Conservation (phyloP, 2,329 filamentous ascomycete genomes). For the Phialemoniopsis sp. region DNA sequence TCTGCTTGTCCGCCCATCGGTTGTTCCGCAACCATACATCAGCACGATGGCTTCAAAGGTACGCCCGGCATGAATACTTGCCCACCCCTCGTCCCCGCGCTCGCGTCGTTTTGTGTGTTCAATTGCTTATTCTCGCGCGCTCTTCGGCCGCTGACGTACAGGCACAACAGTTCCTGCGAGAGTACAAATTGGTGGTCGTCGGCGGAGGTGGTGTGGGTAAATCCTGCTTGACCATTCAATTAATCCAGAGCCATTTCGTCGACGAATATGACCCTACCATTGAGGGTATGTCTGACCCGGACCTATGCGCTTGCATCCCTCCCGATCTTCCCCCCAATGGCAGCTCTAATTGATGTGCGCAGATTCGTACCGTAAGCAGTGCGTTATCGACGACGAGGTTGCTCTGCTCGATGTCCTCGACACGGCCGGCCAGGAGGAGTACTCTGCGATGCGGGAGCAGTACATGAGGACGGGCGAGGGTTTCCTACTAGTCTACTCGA, state of each 20-base stretch:
- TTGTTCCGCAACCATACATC: too few relatives aligned
- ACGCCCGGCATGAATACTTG: neutral
- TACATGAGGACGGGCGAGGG: conserved; percentile 99
- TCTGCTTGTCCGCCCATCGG: too few relatives aligned
- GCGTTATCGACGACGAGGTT: conserved; percentile 96
- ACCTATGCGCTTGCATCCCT: neutral
- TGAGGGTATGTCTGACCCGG: conserved; percentile 64
- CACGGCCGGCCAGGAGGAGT: conserved; percentile 97
- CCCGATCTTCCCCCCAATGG: neutral
- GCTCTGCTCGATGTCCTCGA: conserved; percentile 96
- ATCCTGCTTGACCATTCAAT: conserved; percentile 97
- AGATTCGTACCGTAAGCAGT: conserved; percentile 99
- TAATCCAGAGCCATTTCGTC: conserved; percentile 94
- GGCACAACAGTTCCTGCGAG: conserved; percentile 68
- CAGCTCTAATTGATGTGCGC: conserved; percentile 6
- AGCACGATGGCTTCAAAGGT: neutral
- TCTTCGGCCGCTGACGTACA: neutral
- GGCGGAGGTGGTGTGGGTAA: conserved; percentile 98
- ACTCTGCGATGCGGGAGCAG: conserved; percentile 98
- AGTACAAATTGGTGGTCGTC: conserved; percentile 96
- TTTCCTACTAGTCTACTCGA: conserved; percentile 96
- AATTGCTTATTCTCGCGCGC: neutral
- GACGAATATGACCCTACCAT: conserved; percentile 99
- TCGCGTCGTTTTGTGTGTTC: neutral
- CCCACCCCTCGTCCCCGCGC: neutral